A percentile compares a stretch with the other conserved stretches of the same genome.
These are phyloP conservation scores for Nannochloropsis oceanica DNA, from an alignment of 108 stramenopile genomes.

Conservation along the genomic window DNA sequence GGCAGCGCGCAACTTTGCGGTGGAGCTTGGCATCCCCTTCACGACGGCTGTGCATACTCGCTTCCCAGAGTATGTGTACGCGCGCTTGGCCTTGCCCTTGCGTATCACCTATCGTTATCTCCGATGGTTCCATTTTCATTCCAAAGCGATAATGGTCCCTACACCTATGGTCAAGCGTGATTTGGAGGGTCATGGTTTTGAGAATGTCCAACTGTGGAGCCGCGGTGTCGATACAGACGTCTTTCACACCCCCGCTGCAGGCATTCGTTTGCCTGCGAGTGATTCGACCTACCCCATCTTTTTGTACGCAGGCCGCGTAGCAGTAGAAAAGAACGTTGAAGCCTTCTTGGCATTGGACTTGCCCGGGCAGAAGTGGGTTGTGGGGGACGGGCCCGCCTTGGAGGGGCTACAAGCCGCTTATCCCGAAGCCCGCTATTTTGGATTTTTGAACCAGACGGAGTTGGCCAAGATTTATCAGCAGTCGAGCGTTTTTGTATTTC, in stretches of 20 bases:
- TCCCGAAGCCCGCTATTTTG: not conserved
- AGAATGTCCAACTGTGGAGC: not conserved
- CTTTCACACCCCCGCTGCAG: not conserved
- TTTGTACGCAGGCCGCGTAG: not conserved
- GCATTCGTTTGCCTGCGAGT: not conserved
- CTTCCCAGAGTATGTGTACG: not conserved
- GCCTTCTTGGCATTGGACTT: not conserved
- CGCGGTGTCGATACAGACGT: not conserved
- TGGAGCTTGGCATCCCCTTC: not conserved
- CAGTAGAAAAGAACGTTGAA: not conserved
- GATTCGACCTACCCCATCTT: not conserved
- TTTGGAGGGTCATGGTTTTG: not conserved
- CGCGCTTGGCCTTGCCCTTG: not conserved
- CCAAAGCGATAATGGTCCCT: not conserved
- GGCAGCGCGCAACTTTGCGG: not conserved
- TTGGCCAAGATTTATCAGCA: not conserved
- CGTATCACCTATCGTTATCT: not conserved
- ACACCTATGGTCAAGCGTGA: not conserved
- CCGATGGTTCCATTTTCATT: not conserved
- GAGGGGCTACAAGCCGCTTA: not conserved
- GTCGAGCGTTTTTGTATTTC: not conserved
- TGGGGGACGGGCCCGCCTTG: not conserved
- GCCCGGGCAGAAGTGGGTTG: not conserved
- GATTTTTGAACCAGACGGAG: not conserved
- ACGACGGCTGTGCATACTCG: not conserved